Percentiles rank a stretch among this genome's conserved stretches.
phyloP scores from a whole-genome alignment of 1,139 yeast genomes.

The Hyphopichia pseudoburtonii region DNA sequence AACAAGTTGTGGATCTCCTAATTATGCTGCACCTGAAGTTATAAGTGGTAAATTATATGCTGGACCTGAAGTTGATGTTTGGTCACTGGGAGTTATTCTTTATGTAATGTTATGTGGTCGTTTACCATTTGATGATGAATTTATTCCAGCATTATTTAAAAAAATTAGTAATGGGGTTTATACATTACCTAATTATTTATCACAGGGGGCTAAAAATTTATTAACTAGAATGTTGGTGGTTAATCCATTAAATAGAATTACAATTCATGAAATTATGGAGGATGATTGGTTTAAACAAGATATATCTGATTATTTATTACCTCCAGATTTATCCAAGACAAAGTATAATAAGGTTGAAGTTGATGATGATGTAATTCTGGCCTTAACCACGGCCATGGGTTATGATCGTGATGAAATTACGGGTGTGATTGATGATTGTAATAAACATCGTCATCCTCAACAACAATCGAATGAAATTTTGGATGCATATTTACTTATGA shows the following conservation, averaged over 20 bases:
- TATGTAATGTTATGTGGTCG: conserved; percentile 97
- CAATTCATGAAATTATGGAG: conserved; percentile 90
- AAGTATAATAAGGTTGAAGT: conserved; percentile 48
- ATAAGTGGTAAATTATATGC: conserved; percentile 95
- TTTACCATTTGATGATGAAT: conserved; percentile 96
- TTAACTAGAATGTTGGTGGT: conserved; percentile 94
- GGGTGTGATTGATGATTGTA: conserved; percentile 58
- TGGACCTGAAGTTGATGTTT: conserved; percentile 98
- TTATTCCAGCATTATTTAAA: conserved; percentile 93
- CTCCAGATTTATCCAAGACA: conserved; percentile 56
- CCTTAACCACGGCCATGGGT: conserved; percentile 87
- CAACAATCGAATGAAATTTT: conserved; percentile 67
- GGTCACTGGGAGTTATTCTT: conserved; percentile 97
- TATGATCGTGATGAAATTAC: conserved; percentile 85
- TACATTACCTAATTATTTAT: conserved; percentile 84
- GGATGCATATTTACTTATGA: conserved; percentile 87
- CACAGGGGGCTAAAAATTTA: conserved; percentile 83
- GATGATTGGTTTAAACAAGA: conserved; percentile 94
- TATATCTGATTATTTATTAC: conserved; percentile 78
- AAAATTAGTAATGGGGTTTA: conserved; percentile 95
- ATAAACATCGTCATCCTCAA: conserved; percentile 40
- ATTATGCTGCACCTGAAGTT: conserved; percentile 98
- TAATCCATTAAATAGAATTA: conserved; percentile 91
- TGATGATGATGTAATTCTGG: conserved; percentile 78
- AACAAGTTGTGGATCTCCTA: conserved; percentile 96